Evolutionary conservation across 257 asterid genomes (phyloP).

Genomic region (Solanum corneliomulleri): DNA sequence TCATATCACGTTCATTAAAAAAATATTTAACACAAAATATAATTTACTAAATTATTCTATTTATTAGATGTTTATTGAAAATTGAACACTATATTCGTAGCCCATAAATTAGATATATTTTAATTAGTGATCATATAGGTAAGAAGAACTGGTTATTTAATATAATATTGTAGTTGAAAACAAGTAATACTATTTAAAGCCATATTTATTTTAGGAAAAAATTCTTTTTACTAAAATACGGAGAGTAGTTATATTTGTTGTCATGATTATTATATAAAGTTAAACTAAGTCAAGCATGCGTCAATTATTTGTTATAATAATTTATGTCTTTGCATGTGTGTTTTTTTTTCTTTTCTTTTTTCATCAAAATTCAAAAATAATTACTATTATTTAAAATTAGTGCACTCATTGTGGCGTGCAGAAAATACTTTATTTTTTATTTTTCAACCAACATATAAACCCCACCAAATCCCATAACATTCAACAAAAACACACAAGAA

Average conservation of each 20-base stretch:
- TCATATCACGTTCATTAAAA: neutral
- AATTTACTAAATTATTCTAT: neutral
- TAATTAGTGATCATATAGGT: too few species aligned
- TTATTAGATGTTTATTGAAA: neutral
- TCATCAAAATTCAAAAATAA: neutral
- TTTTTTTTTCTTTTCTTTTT: neutral
- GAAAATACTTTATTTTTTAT: neutral
- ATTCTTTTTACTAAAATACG: neutral
- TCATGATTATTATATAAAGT: neutral
- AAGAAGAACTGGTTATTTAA: too few species aligned
- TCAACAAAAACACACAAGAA: neutral
- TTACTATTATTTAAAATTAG: neutral
- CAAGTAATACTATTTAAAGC: neutral
- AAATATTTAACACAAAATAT: too few species aligned
- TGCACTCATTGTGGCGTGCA: neutral
- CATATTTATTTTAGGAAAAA: neutral
- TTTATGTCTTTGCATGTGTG: neutral
- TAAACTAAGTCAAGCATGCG: neutral
- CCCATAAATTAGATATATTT: too few species aligned
- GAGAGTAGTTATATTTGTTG: neutral
- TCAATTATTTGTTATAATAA: neutral
- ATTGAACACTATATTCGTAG: too few species aligned
- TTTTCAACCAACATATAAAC: neutral
- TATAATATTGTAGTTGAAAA: neutral
- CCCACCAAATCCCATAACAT: neutral